A percentile compares a stretch with the other conserved stretches of the same genome.
Conservation (phyloP, 257 asterid species). For the Ocimum tenuiflorum region DNA sequence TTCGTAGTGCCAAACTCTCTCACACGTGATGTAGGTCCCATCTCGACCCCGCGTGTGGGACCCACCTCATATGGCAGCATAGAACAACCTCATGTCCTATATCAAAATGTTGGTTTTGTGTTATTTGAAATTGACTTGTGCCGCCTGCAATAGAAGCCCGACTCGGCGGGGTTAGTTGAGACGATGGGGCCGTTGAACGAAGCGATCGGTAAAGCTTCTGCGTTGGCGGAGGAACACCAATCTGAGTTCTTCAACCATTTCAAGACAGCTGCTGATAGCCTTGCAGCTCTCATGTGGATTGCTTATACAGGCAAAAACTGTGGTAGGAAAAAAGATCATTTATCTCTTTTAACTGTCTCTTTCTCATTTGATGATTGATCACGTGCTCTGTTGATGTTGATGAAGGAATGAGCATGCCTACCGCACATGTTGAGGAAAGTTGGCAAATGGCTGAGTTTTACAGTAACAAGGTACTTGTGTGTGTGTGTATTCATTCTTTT, state of each 20-base stretch:
- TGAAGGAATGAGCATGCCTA: constrained; percentile 87
- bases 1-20: too few species aligned
- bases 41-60: too few species aligned
- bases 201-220: constrained; percentile 44
- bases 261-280: constrained; percentile 73
- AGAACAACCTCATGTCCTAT: too few species aligned
- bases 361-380: constrained; percentile 5
- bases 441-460: constrained; percentile 94
- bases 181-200: constrained; percentile 77
- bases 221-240: constrained; percentile 61
- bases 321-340: constrained; percentile 32
- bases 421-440: constrained; percentile 82
- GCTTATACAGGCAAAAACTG: constrained; percentile 76
- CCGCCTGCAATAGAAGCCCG: constrained; percentile 56
- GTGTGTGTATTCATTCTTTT: too few species aligned
- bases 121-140: constrained; percentile 8
- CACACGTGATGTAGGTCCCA: too few species aligned
- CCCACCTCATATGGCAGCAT: too few species aligned
- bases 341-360: not conserved
- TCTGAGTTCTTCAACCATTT: constrained; percentile 69
- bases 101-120: not conserved
- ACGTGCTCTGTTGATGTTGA: constrained; percentile 6
- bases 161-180: constrained; percentile 46
- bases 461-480: constrained; percentile 56
- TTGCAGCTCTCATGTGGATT: constrained; percentile 73